Base-by-base conservation (phyloP, 2,329 filamentous ascomycete genomes). In the Calonectria leucothoes region DNA sequence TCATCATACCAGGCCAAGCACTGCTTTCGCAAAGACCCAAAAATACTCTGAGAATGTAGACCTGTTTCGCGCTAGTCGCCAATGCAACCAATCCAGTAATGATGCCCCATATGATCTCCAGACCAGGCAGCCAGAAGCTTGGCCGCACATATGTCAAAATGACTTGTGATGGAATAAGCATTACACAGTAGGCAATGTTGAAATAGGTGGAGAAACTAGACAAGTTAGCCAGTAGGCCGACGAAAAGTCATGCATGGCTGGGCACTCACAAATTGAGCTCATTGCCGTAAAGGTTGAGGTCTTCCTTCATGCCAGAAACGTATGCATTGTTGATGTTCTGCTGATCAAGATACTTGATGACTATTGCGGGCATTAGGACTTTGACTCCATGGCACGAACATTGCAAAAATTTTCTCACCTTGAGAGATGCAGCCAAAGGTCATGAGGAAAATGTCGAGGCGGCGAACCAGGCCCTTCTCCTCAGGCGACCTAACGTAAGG, bases 171-270 rank as follows among this genome's bases (percentile, higher is more conserved):
- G 84, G 82, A 57, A 82, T 81, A 59, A 85, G 81, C 57, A 84
- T 83, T 83, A 92, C 82, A 2, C 91, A 88, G 76, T 92, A 93
- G 17, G 91, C 91, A 2, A 89, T 85, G 0, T 89, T 91, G 87
- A 90, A 93, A 55, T 86, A 87, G 1, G 89, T 87, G 64, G 80
- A 81, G 69, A 85, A 80, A 66, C 77, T 79, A 15, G 7, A 7
- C 8, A 31, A 15, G 52, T 65, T 72, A 51, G 57, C n/a, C 12
- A 23, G 6, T 23, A 11, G 29, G 35, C 35, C 12, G n/a, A 27
- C 14, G n/a, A 29, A 29, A 39, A 10, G 11, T 64, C 6, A 11
- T 10, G 14, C 6, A 11, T 10, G 14, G 20, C 14, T 14, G 37
- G 17, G 27, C 42, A 15, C 72, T 66, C 37, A 72, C 72, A 63